Evolutionary conservation across 106 monocot genomes (phyloP).

Genomic region (Dendrobium huoshanense): DNA sequence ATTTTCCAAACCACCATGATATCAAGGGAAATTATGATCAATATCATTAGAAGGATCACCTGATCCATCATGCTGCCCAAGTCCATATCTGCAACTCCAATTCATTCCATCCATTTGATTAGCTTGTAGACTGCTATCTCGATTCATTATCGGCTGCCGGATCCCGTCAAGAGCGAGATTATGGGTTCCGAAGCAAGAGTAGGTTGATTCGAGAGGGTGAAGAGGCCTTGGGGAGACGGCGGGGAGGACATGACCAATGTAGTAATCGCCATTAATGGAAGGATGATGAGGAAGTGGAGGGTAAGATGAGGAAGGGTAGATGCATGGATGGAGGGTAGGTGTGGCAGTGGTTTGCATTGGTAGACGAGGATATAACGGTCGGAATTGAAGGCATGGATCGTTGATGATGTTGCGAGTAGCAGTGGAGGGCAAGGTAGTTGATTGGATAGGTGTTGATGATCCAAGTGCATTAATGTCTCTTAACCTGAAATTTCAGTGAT

Average conservation of each 20-base stretch:
- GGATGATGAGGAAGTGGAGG: slow-evolving; percentile 27
- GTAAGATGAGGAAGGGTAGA: slow-evolving; percentile 15
- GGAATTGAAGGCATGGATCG: slow-evolving; percentile 46
- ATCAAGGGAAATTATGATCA: neutral
- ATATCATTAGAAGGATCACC: neutral
- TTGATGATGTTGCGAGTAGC: slow-evolving; percentile 20
- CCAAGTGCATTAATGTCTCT: slow-evolving; percentile 46
- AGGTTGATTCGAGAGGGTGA: slow-evolving; percentile 21
- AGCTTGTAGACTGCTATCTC: slow-evolving; percentile 1
- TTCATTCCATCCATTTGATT: slow-evolving; percentile 19
- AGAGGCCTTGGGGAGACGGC: slow-evolving; percentile 28
- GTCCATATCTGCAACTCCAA: slow-evolving; percentile 3
- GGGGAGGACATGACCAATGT: slow-evolving; percentile 56
- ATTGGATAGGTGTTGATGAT: slow-evolving; percentile 21
- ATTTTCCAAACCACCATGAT: neutral
- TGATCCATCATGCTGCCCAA: neutral
- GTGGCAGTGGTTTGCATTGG: slow-evolving; percentile 20
- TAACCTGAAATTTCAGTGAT: slow-evolving; percentile 22
- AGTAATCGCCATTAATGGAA: slow-evolving; percentile 38
- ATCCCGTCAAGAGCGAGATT: slow-evolving; percentile 15
- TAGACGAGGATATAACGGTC: slow-evolving; percentile 57
- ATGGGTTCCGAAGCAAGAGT: slow-evolving; percentile 30
- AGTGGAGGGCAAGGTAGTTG: slow-evolving; percentile 31
- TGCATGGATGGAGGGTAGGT: slow-evolving; percentile 20
- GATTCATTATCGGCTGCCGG: slow-evolving; percentile 4